Percentiles rank a stretch among this genome's conserved stretches.
Evolutionary conservation across 805 yeast genomes (phyloP).

Genomic region (Lipomyces mesembrius): DNA sequence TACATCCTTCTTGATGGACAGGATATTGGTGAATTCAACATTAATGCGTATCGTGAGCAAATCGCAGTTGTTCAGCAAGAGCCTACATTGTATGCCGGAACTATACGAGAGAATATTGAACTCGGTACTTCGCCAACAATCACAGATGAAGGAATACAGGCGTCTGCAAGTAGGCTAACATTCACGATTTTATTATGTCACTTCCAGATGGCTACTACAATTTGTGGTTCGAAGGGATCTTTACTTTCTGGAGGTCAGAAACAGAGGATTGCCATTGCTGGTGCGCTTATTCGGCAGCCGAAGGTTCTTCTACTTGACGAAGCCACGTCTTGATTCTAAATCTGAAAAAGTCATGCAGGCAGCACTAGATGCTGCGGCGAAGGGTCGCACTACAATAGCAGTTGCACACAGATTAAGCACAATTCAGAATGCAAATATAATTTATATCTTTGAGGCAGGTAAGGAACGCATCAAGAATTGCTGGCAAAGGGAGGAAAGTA

Average conservation of each 20-base stretch:
- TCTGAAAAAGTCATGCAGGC: constrained; percentile 70
- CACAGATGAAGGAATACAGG: constrained; percentile 46
- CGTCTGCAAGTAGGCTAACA: constrained; percentile 59
- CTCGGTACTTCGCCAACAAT: constrained; percentile 41
- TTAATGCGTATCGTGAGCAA: constrained; percentile 56
- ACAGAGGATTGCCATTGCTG: constrained; percentile 65
- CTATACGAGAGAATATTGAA: constrained; percentile 75
- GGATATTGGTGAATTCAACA: constrained; percentile 69
- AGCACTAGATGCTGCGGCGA: constrained; percentile 63
- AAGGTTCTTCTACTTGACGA: constrained; percentile 60
- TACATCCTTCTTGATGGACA: constrained; percentile 77
- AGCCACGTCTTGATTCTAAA: constrained; percentile 58
- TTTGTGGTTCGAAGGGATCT: constrained; percentile 56
- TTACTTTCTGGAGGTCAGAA: constrained; percentile 67
- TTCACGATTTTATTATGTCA: constrained; percentile 54
- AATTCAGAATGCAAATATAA: constrained; percentile 56
- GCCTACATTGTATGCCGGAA: constrained; percentile 66
- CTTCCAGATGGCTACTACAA: constrained; percentile 57
- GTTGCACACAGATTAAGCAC: constrained; percentile 76
- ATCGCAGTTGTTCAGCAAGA: constrained; percentile 69
- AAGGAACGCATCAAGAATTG: constrained; percentile 52
- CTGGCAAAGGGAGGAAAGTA: constrained; percentile 46
- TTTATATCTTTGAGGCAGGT: constrained; percentile 59
- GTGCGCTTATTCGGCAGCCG: constrained; percentile 64
- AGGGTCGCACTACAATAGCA: constrained; percentile 68